phyloP scores from a whole-genome alignment of 192 early-diverging fungal genomes.

The Coemansia sp. region DNA sequence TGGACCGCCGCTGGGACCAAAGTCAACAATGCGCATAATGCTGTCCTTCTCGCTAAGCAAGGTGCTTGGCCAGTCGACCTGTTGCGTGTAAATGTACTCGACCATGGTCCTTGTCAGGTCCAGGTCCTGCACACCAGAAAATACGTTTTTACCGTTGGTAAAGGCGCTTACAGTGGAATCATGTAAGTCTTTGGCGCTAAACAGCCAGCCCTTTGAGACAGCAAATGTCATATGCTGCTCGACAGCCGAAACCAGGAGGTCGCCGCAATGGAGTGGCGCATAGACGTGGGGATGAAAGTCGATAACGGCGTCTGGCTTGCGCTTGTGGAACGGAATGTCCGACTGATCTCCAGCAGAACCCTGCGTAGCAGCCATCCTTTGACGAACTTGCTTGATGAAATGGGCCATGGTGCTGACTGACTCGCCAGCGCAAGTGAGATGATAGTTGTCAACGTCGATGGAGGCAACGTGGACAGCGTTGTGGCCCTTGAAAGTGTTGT shows the following conservation, averaged over 20 bases:
- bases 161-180: slow-evolving; percentile 72
- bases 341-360: slow-evolving; percentile 66
- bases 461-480: slow-evolving; percentile 55
- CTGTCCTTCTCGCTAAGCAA: neutral
- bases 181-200: slow-evolving; percentile 59
- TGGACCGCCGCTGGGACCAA: slow-evolving; percentile 75
- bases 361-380: slow-evolving; percentile 67
- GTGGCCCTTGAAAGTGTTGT: slow-evolving; percentile 69
- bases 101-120: slow-evolving; percentile 9
- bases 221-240: slow-evolving; percentile 66
- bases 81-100: slow-evolving; percentile 25
- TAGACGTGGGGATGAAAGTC: slow-evolving; percentile 72
- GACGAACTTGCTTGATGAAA: slow-evolving; percentile 80
- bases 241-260: slow-evolving; percentile 63
- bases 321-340: slow-evolving; percentile 74
- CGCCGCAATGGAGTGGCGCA: slow-evolving; percentile 72
- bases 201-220: slow-evolving; percentile 60
- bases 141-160: slow-evolving; percentile 42
- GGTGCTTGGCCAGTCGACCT: slow-evolving; percentile 30
- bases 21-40: slow-evolving; percentile 75
- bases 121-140: neutral
- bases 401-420: slow-evolving; percentile 58
- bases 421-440: slow-evolving; percentile 77
- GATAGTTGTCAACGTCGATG: slow-evolving; percentile 72
- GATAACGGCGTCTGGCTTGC: slow-evolving; percentile 78